phyloP scores from a whole-genome alignment of 1,284 basidiomycete genomes.

The Chondrostereum purpureum region DNA sequence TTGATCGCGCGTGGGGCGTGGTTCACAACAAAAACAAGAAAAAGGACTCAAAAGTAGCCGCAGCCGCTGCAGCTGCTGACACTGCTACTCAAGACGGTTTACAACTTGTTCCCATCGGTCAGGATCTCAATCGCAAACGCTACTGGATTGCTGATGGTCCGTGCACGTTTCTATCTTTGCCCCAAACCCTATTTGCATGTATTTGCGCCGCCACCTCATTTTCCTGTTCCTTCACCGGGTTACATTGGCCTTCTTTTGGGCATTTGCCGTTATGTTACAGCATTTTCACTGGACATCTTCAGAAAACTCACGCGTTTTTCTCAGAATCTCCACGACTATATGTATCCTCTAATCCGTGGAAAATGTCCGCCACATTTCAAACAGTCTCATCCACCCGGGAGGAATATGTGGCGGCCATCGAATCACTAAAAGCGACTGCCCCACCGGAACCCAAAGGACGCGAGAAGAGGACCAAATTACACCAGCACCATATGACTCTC shows the following conservation, averaged over 20 bases:
- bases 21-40: constrained; percentile 78
- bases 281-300: constrained; percentile 24
- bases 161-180: constrained; percentile 41
- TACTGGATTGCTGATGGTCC: constrained; percentile 80
- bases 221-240: constrained; percentile 24
- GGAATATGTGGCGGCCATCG: constrained; percentile 59
- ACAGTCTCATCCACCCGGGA: constrained; percentile 61
- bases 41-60: constrained; percentile 45
- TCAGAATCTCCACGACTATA: constrained; percentile 76
- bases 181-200: constrained; percentile 55
- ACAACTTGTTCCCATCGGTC: constrained; percentile 62
- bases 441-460: constrained; percentile 42
- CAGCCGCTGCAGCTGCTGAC: constrained; percentile 44
- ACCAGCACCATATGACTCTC: constrained; percentile 53
- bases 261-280: no score
- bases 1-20: constrained; percentile 80
- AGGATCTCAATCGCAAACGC: constrained; percentile 63
- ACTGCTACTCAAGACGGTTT: constrained; percentile 61
- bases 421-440: constrained; percentile 46
- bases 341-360: constrained; percentile 79
- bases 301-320: constrained; percentile 11
- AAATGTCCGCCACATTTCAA: constrained; percentile 67
- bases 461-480: constrained; percentile 45
- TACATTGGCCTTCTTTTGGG: constrained; percentile 21
- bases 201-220: constrained; percentile 44